Evolutionary conservation across 352 stramenopile species (phyloP).

Genomic region (Phytopythium montanum): DNA sequence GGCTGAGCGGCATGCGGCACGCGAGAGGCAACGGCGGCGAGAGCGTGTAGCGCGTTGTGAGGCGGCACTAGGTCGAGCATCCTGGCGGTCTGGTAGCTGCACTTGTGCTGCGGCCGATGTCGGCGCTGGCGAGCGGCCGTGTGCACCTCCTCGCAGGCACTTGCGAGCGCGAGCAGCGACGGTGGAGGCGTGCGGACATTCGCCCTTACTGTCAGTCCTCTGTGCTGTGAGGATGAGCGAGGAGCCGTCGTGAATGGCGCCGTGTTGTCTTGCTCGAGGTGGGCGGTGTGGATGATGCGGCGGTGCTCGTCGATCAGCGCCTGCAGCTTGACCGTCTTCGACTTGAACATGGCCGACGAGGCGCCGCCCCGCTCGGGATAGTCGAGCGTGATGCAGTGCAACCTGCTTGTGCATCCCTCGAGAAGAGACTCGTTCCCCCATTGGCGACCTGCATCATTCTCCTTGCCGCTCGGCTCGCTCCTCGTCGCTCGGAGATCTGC

Average conservation of each 20-base stretch:
- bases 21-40: not conserved
- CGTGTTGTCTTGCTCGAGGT: slow-evolving; percentile 5
- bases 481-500: slow-evolving; percentile 18
- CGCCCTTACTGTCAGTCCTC: not conserved
- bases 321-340: slow-evolving; percentile 12
- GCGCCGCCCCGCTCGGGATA: not conserved
- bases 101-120: not conserved
- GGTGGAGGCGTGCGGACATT: not conserved
- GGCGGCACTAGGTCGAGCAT: not conserved
- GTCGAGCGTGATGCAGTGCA: not conserved
- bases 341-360: not conserved
- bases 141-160: not conserved
- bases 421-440: not conserved
- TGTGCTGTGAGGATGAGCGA: not conserved
- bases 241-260: not conserved
- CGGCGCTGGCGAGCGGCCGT: not conserved
- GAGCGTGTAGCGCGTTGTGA: not conserved
- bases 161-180: not conserved
- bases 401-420: not conserved
- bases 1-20: not conserved
- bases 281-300: slow-evolving; percentile 24
- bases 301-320: slow-evolving; percentile 23
- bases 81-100: slow-evolving; percentile 1
- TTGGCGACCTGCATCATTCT: not conserved
- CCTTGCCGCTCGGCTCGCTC: not conserved